Base-by-base conservation (phyloP, 1,139 yeast species). In the Petasospora fabianii region DNA sequence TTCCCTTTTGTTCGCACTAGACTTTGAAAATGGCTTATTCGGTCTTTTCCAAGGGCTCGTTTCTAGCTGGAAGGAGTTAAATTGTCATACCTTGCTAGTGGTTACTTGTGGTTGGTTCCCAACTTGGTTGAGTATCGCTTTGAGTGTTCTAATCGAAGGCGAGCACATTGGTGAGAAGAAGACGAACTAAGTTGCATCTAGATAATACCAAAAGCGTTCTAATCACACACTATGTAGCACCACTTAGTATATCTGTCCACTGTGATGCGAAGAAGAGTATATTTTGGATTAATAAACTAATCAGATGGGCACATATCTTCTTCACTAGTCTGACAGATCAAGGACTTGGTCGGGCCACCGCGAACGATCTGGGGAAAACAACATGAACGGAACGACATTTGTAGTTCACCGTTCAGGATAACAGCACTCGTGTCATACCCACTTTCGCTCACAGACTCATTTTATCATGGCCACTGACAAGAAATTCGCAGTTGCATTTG, bases 31-130 rank as follows among this genome's bases (percentile, higher is more conserved):
- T 30, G 45, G 62, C 32, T 44, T 82, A 35, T 10, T 30, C 11
- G 40, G 59, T 33, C 45, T 83, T 35, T 62, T 75, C 50, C 58
- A 61, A 22, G 77, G 79, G 2, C 33, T 54, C 11, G 36, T 47
- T 1, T 37, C 41, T 1, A 77, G 88, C 2, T 85, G 92, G 84
- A 58, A 67, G 26, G 77, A 80, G 27, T 64, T 85, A 41, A 85
- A 83, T 47, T 81, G 85, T 46, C 87, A 96, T 94, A 85, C 96
- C 0, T 87, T 96, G 95, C 73, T 76, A 43, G 75, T 86, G 16
- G 61, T 88, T 5, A 68, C 79, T 35, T 66, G 83, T 30, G 83
- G 88, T 0, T 88, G 96, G 96, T 64, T 81, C 35, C 95, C 97
- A 1, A 72, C 80, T 2, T 90, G 97, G 97, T 41, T 78, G 2